Conservation (phyloP, 805 yeast species). For the Candida yuanshanica region DNA sequence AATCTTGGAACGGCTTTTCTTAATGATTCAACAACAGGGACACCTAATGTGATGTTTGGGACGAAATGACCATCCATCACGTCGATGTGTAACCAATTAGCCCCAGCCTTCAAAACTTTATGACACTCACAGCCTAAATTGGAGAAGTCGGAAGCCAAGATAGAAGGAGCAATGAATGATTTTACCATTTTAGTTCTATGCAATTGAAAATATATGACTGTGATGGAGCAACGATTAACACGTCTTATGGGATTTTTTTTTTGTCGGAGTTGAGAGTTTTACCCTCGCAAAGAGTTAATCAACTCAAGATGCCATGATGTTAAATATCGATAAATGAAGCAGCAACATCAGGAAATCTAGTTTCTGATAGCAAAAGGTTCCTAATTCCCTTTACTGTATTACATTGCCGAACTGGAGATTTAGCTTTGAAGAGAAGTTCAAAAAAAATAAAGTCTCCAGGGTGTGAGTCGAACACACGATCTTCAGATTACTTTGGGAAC, state of each 20-base stretch:
- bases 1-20: conserved; percentile 72
- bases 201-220: background rate
- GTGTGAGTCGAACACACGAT: conserved; percentile 49
- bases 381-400: too few species aligned
- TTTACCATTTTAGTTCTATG: conserved; percentile 59
- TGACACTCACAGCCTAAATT: conserved; percentile 85
- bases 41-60: conserved; percentile 92
- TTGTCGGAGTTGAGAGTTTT: too few species aligned
- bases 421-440: background rate
- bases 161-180: conserved; percentile 89
- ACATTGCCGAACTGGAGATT: too few species aligned
- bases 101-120: conserved; percentile 68
- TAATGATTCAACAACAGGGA: conserved; percentile 76
- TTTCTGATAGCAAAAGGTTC: too few species aligned
- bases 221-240: too few species aligned
- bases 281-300: too few species aligned
- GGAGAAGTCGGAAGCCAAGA: conserved; percentile 88
- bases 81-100: conserved; percentile 97
- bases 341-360: too few species aligned
- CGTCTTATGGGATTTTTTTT: too few species aligned
- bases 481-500: conserved; percentile 34
- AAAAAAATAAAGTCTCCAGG: conserved; percentile 34
- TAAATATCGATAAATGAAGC: too few species aligned
- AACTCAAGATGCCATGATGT: too few species aligned
- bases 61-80: conserved; percentile 99